Conservation (phyloP, 495 filamentous ascomycete genomes). For the Penicillium pulvis region DNA sequence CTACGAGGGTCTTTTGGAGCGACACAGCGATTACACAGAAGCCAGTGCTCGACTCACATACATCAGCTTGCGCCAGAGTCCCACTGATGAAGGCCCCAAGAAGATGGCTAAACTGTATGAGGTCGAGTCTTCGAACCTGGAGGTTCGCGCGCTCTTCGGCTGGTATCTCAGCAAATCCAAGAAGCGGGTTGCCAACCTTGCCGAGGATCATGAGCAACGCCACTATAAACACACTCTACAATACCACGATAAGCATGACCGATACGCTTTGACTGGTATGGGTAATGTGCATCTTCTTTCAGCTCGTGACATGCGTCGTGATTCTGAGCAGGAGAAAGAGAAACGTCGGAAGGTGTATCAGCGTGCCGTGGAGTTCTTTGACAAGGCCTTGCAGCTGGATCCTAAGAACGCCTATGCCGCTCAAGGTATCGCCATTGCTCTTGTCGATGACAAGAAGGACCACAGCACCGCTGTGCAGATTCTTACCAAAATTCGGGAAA, state of each 20-base stretch:
- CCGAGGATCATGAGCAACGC: conserved; percentile 86
- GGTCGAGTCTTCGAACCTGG: conserved; percentile 75
- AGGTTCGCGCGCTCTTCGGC: conserved; percentile 87
- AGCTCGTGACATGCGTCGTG: conserved; percentile 90
- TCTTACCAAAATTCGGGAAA: conserved; percentile 85
- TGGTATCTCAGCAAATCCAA: conserved; percentile 91
- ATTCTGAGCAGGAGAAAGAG: conserved; percentile 84
- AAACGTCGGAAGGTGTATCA: conserved; percentile 84
- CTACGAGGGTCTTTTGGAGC: conserved; percentile 79
- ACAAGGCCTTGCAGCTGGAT: conserved; percentile 92
- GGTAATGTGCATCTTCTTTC: conserved; percentile 85
- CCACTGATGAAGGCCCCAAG: conserved; percentile 83
- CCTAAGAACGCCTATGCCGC: conserved; percentile 93
- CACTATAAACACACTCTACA: conserved; percentile 96
- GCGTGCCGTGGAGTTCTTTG: conserved; percentile 95
- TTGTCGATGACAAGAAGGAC: conserved; percentile 92
- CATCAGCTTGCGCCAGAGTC: conserved; percentile 80
- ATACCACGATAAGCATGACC: conserved; percentile 93
- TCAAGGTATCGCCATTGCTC: conserved; percentile 90
- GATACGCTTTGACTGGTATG: conserved; percentile 93
- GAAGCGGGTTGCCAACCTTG: conserved; percentile 74
- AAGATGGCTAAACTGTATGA: conserved; percentile 80
- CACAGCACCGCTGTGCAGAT: conserved; percentile 77
- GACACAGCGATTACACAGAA: conserved; percentile 89
- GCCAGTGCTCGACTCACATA: conserved; percentile 85